Evolutionary conservation across 2,329 filamentous ascomycete species (phyloP).

Genomic region (Colletotrichum cuscutae): DNA sequence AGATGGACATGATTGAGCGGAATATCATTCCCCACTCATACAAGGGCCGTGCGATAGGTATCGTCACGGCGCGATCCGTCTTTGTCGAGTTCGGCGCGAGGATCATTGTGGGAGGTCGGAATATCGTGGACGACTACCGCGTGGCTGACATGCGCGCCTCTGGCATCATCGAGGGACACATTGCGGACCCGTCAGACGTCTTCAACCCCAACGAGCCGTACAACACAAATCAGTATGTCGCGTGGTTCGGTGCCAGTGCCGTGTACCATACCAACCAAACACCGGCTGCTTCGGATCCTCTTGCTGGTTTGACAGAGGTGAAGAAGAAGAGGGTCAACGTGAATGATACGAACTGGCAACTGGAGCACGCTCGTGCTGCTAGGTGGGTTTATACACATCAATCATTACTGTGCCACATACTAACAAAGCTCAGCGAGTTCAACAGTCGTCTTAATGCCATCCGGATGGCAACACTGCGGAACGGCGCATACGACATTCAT

Average conservation of each 20-base stretch:
- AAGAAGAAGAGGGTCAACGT: conserved; percentile 90
- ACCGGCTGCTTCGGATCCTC: conserved; percentile 79
- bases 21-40: conserved; percentile 98
- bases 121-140: conserved; percentile 90
- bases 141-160: conserved; percentile 78
- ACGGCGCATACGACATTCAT: conserved; percentile 91
- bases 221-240: conserved; percentile 98
- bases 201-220: conserved; percentile 85
- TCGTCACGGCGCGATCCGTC: conserved; percentile 95
- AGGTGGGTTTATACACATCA: conserved; percentile 66
- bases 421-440: conserved; percentile 71
- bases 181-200: conserved; percentile 90
- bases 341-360: conserved; percentile 95
- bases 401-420: conserved; percentile 31
- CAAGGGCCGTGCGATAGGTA: conserved; percentile 96
- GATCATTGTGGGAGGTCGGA: conserved; percentile 91
- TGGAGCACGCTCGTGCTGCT: conserved; percentile 91
- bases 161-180: conserved; percentile 85
- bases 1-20: conserved; percentile 93
- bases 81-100: conserved; percentile 96
- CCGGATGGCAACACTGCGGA: conserved; percentile 71
- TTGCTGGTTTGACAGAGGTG: conserved; percentile 77
- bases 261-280: conserved; percentile 86
- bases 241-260: conserved; percentile 96
- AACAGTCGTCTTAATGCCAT: conserved; percentile 78